Evolutionary conservation across 345 rosid genomes (phyloP).

Genomic region (Toxicodendron radicans): DNA sequence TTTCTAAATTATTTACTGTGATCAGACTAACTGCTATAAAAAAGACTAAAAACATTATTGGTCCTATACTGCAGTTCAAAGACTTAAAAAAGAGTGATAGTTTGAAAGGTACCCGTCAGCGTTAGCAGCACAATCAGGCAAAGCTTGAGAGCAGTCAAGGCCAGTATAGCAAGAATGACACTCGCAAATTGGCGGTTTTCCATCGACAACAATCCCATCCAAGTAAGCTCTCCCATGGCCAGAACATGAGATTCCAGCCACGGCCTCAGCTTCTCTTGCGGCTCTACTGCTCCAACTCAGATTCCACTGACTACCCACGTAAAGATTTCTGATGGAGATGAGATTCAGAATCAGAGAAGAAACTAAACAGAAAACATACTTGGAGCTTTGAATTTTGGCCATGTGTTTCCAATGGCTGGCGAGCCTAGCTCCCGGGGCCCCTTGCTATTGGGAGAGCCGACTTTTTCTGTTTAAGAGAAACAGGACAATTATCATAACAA

Average conservation of each 20-base stretch:
- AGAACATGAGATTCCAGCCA: conserved; percentile 59
- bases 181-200: conserved; percentile 51
- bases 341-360: conserved; percentile 42
- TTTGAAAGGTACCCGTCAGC: conserved; percentile 43
- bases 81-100: background rate
- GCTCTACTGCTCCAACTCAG: conserved; percentile 60
- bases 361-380: conserved; percentile 13
- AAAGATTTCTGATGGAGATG: conserved; percentile 21
- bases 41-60: no score
- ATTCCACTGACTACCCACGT: conserved; percentile 21
- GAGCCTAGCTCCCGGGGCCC: background rate
- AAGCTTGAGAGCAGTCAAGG: conserved; percentile 48
- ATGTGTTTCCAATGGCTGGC: background rate
- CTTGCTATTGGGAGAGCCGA: background rate
- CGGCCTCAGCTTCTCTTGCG: conserved; percentile 60
- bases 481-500: no score
- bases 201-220: conserved; percentile 47
- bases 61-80: no score
- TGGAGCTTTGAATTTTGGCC: conserved; percentile 14
- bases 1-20: no score
- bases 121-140: conserved; percentile 40
- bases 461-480: background rate
- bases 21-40: no score
- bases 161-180: conserved; percentile 61
- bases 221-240: conserved; percentile 74